Conservation (phyloP, 2,329 filamentous ascomycete species). For the Gyromitra esculenta region DNA sequence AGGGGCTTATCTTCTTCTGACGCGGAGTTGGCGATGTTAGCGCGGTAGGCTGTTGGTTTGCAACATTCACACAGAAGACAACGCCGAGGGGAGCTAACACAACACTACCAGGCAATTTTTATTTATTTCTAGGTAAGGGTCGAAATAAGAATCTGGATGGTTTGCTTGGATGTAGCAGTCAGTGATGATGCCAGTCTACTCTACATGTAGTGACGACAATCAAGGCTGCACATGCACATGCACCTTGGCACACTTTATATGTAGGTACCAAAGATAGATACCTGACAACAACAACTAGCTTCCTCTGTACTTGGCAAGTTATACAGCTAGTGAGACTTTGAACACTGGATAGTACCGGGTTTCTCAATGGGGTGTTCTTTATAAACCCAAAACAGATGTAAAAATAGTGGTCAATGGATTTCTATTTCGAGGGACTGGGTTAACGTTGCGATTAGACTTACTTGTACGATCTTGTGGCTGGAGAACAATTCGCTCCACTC, state of each 20-base stretch:
- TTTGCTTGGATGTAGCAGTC: too few species aligned
- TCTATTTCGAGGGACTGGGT: not conserved
- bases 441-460: not conserved
- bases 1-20: too few species aligned
- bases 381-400: not conserved
- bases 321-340: not conserved
- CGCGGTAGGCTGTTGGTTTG: too few species aligned
- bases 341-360: not conserved
- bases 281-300: not conserved
- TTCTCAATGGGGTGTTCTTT: not conserved
- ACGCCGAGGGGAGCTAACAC: too few species aligned
- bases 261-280: conserved; percentile 38
- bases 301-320: not conserved
- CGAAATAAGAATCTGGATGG: too few species aligned
- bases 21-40: too few species aligned
- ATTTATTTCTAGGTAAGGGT: too few species aligned
- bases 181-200: not conserved
- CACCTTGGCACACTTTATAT: conserved; percentile 26
- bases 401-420: not conserved
- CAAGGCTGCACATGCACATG: conserved; percentile 15
- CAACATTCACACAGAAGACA: too few species aligned
- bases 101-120: too few species aligned
- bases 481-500: too few species aligned
- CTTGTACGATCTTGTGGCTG: not conserved
- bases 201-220: not conserved